These are phyloP conservation scores for Debaryomyces hansenii DNA, from an alignment of 805 yeast genomes.

Conservation along the genomic window DNA sequence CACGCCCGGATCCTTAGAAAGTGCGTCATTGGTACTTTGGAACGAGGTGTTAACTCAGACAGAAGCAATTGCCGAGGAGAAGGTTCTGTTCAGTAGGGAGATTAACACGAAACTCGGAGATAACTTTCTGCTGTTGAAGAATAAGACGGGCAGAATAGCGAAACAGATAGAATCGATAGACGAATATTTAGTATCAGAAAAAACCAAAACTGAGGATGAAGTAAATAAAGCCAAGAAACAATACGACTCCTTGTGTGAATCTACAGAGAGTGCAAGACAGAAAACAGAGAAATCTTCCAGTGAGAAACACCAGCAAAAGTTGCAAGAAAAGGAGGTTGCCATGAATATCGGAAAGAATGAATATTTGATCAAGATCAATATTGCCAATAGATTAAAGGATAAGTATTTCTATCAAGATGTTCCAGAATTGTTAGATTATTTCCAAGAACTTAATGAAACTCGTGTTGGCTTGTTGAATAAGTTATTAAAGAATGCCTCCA, in stretches of 20 bases:
- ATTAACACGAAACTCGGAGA: conserved; percentile 59
- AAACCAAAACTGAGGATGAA: conserved; percentile 52
- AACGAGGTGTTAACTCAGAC: conserved; percentile 82
- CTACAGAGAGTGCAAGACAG: conserved; percentile 77
- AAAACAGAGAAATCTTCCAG: conserved; percentile 61
- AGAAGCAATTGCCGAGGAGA: conserved; percentile 73
- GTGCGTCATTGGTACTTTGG: conserved; percentile 88
- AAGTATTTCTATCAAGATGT: conserved; percentile 90
- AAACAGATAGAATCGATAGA: conserved; percentile 58
- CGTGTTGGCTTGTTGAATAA: conserved; percentile 72
- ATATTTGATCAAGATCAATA: conserved; percentile 75
- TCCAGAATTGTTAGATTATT: conserved; percentile 83
- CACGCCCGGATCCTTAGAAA: conserved; percentile 93
- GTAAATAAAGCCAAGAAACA: conserved; percentile 64
- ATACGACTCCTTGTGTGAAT: conserved; percentile 80
- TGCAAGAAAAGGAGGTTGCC: conserved; percentile 63
- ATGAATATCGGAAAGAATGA: conserved; percentile 89
- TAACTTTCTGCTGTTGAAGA: conserved; percentile 55
- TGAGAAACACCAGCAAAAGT: conserved; percentile 52
- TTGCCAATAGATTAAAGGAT: conserved; percentile 89
- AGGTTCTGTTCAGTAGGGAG: conserved; percentile 56
- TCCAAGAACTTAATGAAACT: conserved; percentile 81
- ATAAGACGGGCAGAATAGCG: conserved; percentile 53
- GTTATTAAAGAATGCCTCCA: conserved; percentile 60
- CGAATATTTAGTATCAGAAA: conserved; percentile 51